A percentile compares a stretch with the other conserved stretches of the same genome.
phyloP scores from a whole-genome alignment of 495 filamentous ascomycete species.

The Daldinia concentrica region DNA sequence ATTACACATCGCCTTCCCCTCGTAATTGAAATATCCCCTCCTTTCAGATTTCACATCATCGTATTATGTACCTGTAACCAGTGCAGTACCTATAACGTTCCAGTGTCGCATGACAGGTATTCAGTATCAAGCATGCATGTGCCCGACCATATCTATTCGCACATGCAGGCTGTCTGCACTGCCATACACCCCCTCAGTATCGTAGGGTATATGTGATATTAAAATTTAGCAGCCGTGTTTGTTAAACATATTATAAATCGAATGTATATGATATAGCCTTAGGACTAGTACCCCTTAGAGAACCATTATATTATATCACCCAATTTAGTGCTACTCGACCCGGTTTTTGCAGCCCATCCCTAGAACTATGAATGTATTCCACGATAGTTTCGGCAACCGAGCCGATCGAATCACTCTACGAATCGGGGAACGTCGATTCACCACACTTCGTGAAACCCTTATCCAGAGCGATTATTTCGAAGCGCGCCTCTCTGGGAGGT shows the following conservation, averaged over 20 bases:
- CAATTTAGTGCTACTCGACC: background rate
- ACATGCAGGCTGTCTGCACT: background rate
- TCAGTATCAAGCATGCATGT: background rate
- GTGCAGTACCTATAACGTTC: background rate
- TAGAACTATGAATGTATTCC: background rate
- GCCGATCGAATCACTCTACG: constrained; percentile 6
- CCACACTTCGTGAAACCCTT: constrained; percentile 23
- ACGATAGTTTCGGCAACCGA: background rate
- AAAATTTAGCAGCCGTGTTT: background rate
- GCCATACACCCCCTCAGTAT: background rate
- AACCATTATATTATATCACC: background rate
- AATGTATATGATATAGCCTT: background rate
- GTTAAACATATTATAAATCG: background rate
- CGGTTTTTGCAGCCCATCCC: background rate
- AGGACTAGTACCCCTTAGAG: background rate
- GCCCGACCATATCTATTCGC: background rate
- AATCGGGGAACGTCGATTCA: constrained; percentile 35
- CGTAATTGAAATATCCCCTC: background rate
- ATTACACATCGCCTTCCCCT: background rate
- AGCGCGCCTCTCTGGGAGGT: constrained; percentile 17
- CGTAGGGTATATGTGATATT: background rate
- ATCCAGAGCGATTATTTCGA: constrained; percentile 28
- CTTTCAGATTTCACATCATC: background rate
- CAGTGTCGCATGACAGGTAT: background rate
- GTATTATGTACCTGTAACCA: background rate